These are phyloP conservation scores for Fusarium albidum DNA, from an alignment of 2,329 filamentous ascomycete species.

Conservation along the genomic window DNA sequence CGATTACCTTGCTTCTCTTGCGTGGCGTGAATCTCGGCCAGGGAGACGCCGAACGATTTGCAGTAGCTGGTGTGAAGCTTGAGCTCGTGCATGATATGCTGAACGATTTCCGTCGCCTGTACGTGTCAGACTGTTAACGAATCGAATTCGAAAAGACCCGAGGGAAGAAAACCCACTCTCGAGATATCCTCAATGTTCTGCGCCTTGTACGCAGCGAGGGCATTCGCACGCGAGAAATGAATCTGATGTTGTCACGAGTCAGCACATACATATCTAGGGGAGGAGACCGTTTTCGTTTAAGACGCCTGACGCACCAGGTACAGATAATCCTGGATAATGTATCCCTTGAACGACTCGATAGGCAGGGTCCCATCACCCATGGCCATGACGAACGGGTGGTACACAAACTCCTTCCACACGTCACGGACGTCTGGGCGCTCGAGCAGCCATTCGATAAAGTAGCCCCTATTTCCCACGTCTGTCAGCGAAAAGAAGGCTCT, in stretches of 20 bases:
- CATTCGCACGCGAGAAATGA: slow-evolving; percentile 88
- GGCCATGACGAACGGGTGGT: slow-evolving; percentile 83
- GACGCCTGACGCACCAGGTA: slow-evolving; percentile 79
- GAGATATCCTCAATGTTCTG: slow-evolving; percentile 77
- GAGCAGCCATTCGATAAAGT: slow-evolving; percentile 85
- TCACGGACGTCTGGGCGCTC: slow-evolving; percentile 75
- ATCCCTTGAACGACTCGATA: slow-evolving; percentile 81
- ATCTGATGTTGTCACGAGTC: too few relatives aligned
- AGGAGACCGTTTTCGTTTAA: too few relatives aligned
- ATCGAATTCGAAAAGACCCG: rapidly evolving
- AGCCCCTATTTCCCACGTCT: slow-evolving; percentile 59
- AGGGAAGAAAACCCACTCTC: slow-evolving; percentile 57
- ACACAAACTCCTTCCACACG: slow-evolving; percentile 78
- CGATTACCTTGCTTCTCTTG: slow-evolving; percentile 80
- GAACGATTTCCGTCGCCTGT: slow-evolving; percentile 66
- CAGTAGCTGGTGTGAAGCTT: slow-evolving; percentile 85
- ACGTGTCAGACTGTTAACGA: background rate
- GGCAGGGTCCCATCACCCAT: slow-evolving; percentile 81
- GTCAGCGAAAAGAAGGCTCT: background rate
- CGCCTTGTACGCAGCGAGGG: slow-evolving; percentile 85
- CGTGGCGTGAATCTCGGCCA: slow-evolving; percentile 74
- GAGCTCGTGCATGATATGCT: slow-evolving; percentile 82
- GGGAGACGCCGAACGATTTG: slow-evolving; percentile 78
- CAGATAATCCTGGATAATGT: slow-evolving; percentile 91
- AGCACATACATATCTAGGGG: too few relatives aligned